phyloP scores from a whole-genome alignment of 495 filamentous ascomycete genomes.

The Aeminium ludgeri region DNA sequence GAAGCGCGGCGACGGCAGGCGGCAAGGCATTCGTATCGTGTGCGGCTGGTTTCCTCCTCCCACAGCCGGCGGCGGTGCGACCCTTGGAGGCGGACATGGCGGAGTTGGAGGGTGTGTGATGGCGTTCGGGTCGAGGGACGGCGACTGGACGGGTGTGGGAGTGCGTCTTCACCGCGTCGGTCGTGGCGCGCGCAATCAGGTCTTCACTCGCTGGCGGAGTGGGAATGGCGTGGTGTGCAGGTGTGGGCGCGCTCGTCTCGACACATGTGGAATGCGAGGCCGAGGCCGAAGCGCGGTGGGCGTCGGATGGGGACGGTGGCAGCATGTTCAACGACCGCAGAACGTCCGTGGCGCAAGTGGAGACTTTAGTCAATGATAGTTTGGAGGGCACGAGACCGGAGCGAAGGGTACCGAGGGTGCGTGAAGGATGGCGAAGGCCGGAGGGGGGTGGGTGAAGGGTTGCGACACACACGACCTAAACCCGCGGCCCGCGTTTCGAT shows the following conservation, averaged over 20 bases:
- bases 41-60: background rate
- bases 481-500: too few relatives aligned
- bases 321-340: too few relatives aligned
- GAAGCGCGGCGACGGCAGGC: constrained; percentile 28
- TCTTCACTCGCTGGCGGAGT: too few relatives aligned
- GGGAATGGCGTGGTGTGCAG: background rate
- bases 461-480: too few relatives aligned
- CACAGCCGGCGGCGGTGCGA: background rate
- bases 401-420: too few relatives aligned
- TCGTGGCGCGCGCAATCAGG: background rate
- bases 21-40: constrained; percentile 25
- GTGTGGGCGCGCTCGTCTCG: background rate
- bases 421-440: too few relatives aligned
- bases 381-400: too few relatives aligned
- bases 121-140: constrained; percentile 4
- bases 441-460: too few relatives aligned
- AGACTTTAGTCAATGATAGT: too few relatives aligned
- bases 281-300: background rate
- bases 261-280: background rate
- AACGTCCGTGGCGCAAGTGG: too few relatives aligned
- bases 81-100: background rate
- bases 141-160: constrained; percentile 7
- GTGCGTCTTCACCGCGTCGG: constrained; percentile 1
- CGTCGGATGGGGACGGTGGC: too few relatives aligned
- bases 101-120: background rate